These are phyloP conservation scores for Dothideomycetes sp. DNA, from an alignment of 2,329 filamentous ascomycete genomes.

Conservation along the genomic window DNA sequence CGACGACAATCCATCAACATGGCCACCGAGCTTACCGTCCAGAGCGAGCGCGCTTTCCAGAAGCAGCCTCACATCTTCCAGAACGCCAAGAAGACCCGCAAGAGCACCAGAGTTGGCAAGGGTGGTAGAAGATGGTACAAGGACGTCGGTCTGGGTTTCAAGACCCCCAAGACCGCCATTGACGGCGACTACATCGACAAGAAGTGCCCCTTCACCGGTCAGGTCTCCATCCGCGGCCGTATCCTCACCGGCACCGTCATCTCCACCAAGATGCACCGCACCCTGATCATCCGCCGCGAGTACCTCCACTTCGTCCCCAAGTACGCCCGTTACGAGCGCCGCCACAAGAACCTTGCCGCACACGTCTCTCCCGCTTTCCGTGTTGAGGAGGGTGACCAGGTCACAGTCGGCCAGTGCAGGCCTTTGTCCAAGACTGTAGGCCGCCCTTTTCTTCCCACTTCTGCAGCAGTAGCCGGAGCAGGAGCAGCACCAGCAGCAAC, in stretches of 20 bases:
- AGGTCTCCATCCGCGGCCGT: conserved; percentile 99
- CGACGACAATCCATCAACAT: conserved; percentile 50
- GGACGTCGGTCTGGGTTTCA: conserved; percentile 98
- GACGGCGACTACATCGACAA: conserved; percentile 99
- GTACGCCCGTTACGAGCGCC: conserved; percentile 99
- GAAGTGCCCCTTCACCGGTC: conserved; percentile 99
- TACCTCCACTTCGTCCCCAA: conserved; percentile 99
- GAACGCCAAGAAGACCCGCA: conserved; percentile 88
- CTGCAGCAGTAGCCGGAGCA: too few relatives aligned
- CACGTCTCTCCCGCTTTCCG: conserved; percentile 99
- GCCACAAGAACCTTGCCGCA: conserved; percentile 99
- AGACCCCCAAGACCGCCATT: conserved; percentile 97
- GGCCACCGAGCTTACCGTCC: conserved; percentile 98
- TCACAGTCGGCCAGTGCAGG: conserved; percentile 98
- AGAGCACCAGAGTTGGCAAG: conserved; percentile 74
- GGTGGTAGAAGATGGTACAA: conserved; percentile 97
- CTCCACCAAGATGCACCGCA: conserved; percentile 99
- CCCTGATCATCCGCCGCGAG: conserved; percentile 97
- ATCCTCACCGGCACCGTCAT: conserved; percentile 98
- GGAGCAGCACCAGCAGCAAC: neutral
- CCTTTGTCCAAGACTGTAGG: conserved; percentile 98
- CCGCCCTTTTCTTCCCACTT: too few relatives aligned
- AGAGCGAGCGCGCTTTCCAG: conserved; percentile 99
- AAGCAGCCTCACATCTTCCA: conserved; percentile 99
- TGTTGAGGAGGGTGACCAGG: conserved; percentile 99